Conservation (phyloP, 2,329 filamentous ascomycete genomes). For the Colletotrichum aenigma region DNA sequence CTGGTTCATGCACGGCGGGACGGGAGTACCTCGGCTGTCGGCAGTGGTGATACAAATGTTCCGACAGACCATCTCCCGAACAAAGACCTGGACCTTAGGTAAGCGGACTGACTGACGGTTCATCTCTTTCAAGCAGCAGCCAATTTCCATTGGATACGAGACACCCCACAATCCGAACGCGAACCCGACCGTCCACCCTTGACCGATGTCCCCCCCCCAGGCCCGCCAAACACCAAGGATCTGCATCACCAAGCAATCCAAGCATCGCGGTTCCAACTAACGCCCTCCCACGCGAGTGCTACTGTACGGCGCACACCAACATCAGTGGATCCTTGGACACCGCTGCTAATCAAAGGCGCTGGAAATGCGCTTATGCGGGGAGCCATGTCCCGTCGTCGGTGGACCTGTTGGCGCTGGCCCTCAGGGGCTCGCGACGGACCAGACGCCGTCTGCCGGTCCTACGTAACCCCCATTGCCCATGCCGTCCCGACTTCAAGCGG, state of each 20-base stretch:
- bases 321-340: background rate
- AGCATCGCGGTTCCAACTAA: background rate
- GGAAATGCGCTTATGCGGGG: conserved; percentile 1
- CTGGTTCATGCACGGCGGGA: background rate
- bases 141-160: background rate
- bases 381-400: background rate
- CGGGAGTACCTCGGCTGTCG: background rate
- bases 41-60: background rate
- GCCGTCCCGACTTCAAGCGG: background rate
- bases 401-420: background rate
- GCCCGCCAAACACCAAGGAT: conserved; percentile 1
- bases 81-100: background rate
- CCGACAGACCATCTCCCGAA: background rate
- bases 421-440: background rate
- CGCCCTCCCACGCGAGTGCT: background rate
- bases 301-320: background rate
- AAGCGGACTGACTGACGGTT: background rate
- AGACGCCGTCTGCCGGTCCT: background rate
- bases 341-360: background rate
- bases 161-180: conserved; percentile 3
- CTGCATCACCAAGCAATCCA: background rate
- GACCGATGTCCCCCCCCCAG: background rate
- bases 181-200: conserved; percentile 1
- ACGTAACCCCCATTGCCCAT: background rate
- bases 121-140: background rate